These are phyloP conservation scores for Claviceps monticola DNA, from an alignment of 2,329 filamentous ascomycete genomes.

Conservation along the genomic window DNA sequence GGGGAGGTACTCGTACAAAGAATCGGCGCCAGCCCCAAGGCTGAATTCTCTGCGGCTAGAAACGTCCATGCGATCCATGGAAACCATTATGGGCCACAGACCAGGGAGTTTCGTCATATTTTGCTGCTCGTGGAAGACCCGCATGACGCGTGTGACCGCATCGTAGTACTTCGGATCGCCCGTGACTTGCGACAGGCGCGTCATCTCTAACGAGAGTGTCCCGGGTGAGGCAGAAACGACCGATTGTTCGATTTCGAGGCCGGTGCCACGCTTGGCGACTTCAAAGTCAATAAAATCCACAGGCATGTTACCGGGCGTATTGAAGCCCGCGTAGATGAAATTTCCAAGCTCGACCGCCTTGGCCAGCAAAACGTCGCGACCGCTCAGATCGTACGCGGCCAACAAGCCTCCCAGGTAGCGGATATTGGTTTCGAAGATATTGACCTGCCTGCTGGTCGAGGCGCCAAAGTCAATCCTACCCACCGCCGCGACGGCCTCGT, in stretches of 20 bases:
- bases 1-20: conserved; percentile 70
- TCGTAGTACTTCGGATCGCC: conserved; percentile 62
- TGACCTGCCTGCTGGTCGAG: conserved; percentile 34
- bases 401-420: conserved; percentile 57
- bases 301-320: conserved; percentile 56
- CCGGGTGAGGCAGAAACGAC: conserved; percentile 38
- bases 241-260: conserved; percentile 17
- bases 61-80: conserved; percentile 37
- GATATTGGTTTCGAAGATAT: conserved; percentile 59
- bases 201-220: conserved; percentile 60
- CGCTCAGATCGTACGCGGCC: conserved; percentile 55
- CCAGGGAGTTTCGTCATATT: conserved; percentile 53
- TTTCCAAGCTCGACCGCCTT: conserved; percentile 52
- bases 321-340: conserved; percentile 51
- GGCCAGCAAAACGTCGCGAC: conserved; percentile 37
- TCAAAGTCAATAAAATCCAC: conserved; percentile 32
- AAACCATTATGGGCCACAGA: conserved; percentile 55
- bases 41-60: conserved; percentile 15
- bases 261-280: conserved; percentile 21
- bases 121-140: conserved; percentile 52
- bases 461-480: conserved; percentile 46
- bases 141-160: conserved; percentile 53
- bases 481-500: conserved; percentile 44
- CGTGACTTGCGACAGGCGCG: conserved; percentile 58
- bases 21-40: conserved; percentile 28